These are phyloP conservation scores for Acacia melanoxylon DNA, from an alignment of 306 rosid genomes.

Conservation along the genomic window DNA sequence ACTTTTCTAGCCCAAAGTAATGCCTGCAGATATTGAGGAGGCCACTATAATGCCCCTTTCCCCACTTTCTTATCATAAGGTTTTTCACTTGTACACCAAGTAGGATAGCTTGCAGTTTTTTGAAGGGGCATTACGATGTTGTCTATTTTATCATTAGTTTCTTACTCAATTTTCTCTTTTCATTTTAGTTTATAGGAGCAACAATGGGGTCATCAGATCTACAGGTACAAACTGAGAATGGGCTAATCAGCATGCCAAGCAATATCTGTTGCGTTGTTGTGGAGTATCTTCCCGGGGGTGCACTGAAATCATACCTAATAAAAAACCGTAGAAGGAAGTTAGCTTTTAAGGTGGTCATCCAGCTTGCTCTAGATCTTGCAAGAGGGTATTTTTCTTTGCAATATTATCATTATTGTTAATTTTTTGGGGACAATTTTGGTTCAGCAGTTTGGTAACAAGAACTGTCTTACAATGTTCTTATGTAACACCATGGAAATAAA, in stretches of 20 bases:
- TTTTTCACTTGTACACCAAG: background rate
- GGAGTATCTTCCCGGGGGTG: conserved; percentile 93
- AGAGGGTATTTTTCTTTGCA: conserved; percentile 65
- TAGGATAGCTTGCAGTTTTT: background rate
- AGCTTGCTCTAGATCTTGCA: conserved; percentile 94
- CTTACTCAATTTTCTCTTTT: conserved; percentile 22
- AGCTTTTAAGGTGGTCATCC: conserved; percentile 86
- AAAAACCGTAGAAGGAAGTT: conserved; percentile 93
- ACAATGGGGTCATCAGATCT: conserved; percentile 91
- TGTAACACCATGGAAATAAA: conserved; percentile 24
- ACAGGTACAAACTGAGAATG: conserved; percentile 86
- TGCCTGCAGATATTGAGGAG: background rate
- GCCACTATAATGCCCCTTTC: background rate
- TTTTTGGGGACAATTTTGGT: background rate
- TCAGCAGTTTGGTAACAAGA: conserved; percentile 28
- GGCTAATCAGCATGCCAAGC: conserved; percentile 90
- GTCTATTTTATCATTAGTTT: background rate
- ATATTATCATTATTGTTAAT: background rate
- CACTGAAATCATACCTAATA: conserved; percentile 79
- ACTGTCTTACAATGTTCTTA: conserved; percentile 1
- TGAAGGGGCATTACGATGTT: background rate
- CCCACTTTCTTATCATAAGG: background rate
- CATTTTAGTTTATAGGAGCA: conserved; percentile 86
- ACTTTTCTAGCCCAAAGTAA: background rate
- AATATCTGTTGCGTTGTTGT: conserved; percentile 91